Percentiles rank a stretch among this genome's conserved stretches.
These are phyloP conservation scores for Rhodotorula taiwanensis DNA, from an alignment of 768 basidiomycete genomes.

Conservation along the genomic window DNA sequence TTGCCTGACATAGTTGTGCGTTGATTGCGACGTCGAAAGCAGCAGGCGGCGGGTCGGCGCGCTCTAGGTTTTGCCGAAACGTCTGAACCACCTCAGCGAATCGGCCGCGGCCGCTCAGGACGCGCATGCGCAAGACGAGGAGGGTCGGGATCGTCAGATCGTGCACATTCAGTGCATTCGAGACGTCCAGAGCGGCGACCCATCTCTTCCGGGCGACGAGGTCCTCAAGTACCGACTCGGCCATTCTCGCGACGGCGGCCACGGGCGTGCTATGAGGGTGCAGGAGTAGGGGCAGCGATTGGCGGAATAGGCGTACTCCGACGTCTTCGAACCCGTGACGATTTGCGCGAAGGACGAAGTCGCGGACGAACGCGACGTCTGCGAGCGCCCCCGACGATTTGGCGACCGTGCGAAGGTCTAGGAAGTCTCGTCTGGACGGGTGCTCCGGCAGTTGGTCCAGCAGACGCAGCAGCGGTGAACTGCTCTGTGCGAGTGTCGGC, in stretches of 20 bases:
- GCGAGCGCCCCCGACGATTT: not conserved
- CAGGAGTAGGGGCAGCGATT: not conserved
- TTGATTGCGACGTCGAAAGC: slow-evolving; percentile 24
- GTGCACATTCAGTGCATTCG: slow-evolving; percentile 4
- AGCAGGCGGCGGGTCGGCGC: not conserved
- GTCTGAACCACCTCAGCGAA: slow-evolving; percentile 8
- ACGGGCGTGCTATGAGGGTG: too few relatives aligned
- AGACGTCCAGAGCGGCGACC: not conserved
- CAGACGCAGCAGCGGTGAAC: too few relatives aligned
- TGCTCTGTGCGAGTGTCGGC: not conserved
- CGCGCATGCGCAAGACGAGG: slow-evolving; percentile 15
- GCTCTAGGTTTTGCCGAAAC: slow-evolving; percentile 1
- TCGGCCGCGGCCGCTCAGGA: slow-evolving; percentile 8
- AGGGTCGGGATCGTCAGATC: slow-evolving; percentile 1
- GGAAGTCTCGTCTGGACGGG: not conserved
- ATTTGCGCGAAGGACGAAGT: not conserved
- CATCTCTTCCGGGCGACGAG: slow-evolving; percentile 2
- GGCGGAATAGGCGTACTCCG: slow-evolving; percentile 8
- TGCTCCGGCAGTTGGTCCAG: not conserved
- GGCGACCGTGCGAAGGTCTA: not conserved
- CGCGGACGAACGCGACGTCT: not conserved
- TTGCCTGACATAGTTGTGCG: slow-evolving; percentile 11
- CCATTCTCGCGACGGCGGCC: not conserved
- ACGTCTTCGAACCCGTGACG: slow-evolving; percentile 1
- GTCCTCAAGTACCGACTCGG: not conserved